A percentile compares a stretch with the other conserved stretches of the same genome.
These are phyloP conservation scores for Aureoboletus auriporus DNA, from an alignment of 768 basidiomycete species.

Conservation along the genomic window DNA sequence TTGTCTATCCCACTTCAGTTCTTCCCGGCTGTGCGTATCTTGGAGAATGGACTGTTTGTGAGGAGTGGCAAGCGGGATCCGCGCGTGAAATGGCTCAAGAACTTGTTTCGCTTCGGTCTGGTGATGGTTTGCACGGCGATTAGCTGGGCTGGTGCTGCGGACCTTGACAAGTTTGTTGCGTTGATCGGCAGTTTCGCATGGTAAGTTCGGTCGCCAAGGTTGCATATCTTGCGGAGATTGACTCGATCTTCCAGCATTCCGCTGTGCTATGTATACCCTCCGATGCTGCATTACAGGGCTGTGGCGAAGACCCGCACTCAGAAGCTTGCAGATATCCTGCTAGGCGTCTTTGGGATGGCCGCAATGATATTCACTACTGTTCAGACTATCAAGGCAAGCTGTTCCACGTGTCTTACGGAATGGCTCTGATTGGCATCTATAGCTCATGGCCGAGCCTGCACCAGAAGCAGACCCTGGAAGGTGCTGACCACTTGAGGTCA, in stretches of 20 bases:
- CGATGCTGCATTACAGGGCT: constrained; percentile 89
- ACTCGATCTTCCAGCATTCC: constrained; percentile 60
- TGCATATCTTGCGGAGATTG: constrained; percentile 5
- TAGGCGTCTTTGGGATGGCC: constrained; percentile 71
- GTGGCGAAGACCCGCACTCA: constrained; percentile 66
- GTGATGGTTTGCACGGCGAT: constrained; percentile 80
- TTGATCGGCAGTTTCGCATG: constrained; percentile 93
- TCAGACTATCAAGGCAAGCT: constrained; percentile 65
- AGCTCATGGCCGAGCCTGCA: constrained; percentile 55
- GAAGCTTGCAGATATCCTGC: constrained; percentile 62
- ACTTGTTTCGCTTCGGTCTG: constrained; percentile 72
- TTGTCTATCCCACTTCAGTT: constrained; percentile 92
- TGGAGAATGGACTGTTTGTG: constrained; percentile 93
- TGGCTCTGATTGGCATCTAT: constrained; percentile 9
- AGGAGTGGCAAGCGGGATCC: constrained; percentile 78
- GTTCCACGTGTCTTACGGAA: neutral
- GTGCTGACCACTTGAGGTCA: constrained; percentile 19
- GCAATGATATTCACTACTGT: constrained; percentile 76
- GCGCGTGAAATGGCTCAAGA: constrained; percentile 96
- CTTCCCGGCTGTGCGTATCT: constrained; percentile 95
- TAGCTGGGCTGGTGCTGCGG: constrained; percentile 77
- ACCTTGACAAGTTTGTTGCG: constrained; percentile 94
- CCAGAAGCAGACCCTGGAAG: constrained; percentile 36
- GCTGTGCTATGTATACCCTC: constrained; percentile 90
- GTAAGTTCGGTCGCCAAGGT: constrained; percentile 39